These are phyloP conservation scores for Phaeoacremonium minimum DNA, from an alignment of 2,329 filamentous ascomycete genomes.

Conservation along the genomic window DNA sequence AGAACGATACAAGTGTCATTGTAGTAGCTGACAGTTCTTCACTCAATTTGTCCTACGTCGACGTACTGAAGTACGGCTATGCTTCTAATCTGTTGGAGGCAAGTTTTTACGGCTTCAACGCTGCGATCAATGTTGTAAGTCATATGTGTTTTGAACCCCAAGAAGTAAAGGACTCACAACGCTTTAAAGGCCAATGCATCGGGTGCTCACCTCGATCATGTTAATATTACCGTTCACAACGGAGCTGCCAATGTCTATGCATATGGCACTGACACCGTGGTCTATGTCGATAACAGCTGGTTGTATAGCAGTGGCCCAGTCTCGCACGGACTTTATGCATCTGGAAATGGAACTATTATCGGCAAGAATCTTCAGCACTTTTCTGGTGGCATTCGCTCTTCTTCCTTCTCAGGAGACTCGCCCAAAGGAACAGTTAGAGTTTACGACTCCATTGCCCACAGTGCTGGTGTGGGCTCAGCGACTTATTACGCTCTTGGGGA, in stretches of 20 bases:
- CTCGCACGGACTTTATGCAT: conserved; percentile 23
- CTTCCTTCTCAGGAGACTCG: conserved; percentile 24
- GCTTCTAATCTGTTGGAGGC: conserved; percentile 18
- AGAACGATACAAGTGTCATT: conserved; percentile 15
- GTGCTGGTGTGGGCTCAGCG: conserved; percentile 22
- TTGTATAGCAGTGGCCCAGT: conserved; percentile 25
- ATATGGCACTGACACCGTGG: conserved; percentile 20
- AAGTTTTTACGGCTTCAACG: conserved; percentile 24
- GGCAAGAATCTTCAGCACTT: conserved; percentile 18
- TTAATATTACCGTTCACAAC: conserved; percentile 26
- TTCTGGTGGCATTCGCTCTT: conserved; percentile 23
- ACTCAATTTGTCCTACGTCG: conserved; percentile 17
- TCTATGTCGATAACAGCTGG: conserved; percentile 18
- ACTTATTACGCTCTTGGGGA: conserved; percentile 22
- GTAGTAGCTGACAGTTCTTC: conserved; percentile 9
- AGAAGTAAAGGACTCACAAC: not conserved
- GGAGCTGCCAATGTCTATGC: conserved; percentile 25
- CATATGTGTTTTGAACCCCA: not conserved
- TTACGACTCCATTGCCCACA: conserved; percentile 20
- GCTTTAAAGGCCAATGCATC: conserved; percentile 19
- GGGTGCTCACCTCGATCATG: conserved; percentile 15
- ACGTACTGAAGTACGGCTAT: conserved; percentile 23
- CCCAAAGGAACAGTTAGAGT: conserved; percentile 21
- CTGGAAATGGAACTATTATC: conserved; percentile 22
- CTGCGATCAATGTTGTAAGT: conserved; percentile 18